These are phyloP conservation scores for Eucalyptus lansdowneana DNA, from an alignment of 345 rosid genomes.

Conservation along the genomic window DNA sequence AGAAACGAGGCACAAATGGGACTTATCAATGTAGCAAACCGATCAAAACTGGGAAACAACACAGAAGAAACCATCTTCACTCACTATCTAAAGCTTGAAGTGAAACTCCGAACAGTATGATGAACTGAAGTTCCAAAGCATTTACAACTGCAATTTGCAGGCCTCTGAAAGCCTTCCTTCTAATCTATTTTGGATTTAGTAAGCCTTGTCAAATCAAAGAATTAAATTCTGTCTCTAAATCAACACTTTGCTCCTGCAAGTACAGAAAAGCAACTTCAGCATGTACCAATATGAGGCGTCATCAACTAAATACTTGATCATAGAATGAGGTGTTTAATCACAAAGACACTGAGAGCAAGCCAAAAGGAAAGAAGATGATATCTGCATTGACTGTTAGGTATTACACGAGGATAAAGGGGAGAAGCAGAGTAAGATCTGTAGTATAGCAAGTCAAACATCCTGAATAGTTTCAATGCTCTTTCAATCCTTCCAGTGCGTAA, in stretches of 20 bases:
- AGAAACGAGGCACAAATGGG: not conserved
- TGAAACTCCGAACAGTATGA: not conserved
- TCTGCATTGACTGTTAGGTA: not conserved
- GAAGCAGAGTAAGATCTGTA: not conserved
- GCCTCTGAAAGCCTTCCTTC: not conserved
- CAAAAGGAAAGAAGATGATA: not conserved
- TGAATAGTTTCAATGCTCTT: not conserved
- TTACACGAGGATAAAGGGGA: not conserved
- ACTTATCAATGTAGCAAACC: not conserved
- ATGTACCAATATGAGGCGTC: not conserved
- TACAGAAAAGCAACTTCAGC: not conserved
- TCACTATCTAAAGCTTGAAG: not conserved
- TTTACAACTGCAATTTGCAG: constrained; percentile 19
- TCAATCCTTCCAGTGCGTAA: not conserved
- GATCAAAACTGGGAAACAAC: not conserved
- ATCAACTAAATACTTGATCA: not conserved
- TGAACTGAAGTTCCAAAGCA: constrained; percentile 5
- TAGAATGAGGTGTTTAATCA: not conserved
- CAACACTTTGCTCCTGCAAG: constrained; percentile 86
- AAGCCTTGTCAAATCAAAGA: not conserved
- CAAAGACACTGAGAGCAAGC: not conserved
- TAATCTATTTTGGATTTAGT: constrained; percentile 7
- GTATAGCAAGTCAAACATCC: not conserved
- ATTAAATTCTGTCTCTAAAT: constrained; percentile 26
- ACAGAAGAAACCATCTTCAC: not conserved